These are phyloP conservation scores for Blastocystis sp. DNA, from an alignment of 352 stramenopile species.

Conservation along the genomic window DNA sequence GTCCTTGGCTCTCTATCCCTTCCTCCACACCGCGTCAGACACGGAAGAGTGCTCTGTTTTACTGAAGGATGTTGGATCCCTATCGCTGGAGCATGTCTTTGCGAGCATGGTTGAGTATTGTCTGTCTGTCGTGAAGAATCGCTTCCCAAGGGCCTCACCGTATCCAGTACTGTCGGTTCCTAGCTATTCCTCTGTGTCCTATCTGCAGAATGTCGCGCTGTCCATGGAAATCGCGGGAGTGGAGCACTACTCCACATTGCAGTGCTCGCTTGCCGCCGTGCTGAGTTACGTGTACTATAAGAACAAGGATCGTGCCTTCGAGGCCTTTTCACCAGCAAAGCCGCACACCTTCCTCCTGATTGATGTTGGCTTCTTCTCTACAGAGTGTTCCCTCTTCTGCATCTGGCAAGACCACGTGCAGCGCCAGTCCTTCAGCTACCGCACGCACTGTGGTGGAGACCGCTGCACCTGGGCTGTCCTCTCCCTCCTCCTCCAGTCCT, in stretches of 20 bases:
- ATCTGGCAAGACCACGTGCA: constrained; percentile 4
- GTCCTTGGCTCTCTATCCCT: neutral
- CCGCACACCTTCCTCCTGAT: neutral
- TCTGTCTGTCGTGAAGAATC: neutral
- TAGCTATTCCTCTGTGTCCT: neutral
- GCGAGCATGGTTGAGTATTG: constrained; percentile 11
- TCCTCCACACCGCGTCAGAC: neutral
- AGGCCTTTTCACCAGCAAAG: neutral
- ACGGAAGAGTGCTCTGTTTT: neutral
- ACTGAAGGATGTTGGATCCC: neutral
- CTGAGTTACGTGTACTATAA: neutral
- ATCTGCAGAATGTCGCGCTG: neutral
- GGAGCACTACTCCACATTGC: neutral
- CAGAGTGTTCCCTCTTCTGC: constrained; percentile 6
- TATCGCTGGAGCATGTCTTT: neutral
- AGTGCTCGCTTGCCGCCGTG: neutral
- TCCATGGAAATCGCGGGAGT: neutral
- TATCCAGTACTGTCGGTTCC: neutral
- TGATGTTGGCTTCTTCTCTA: constrained; percentile 2
- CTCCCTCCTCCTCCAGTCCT: neutral
- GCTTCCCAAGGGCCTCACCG: neutral
- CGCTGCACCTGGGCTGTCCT: neutral
- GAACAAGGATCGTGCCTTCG: neutral
- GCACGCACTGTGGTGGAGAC: constrained; percentile 12
- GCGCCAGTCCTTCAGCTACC: neutral